These are phyloP conservation scores for Tulasnella sp. DNA, from an alignment of 768 basidiomycete genomes.

Conservation along the genomic window DNA sequence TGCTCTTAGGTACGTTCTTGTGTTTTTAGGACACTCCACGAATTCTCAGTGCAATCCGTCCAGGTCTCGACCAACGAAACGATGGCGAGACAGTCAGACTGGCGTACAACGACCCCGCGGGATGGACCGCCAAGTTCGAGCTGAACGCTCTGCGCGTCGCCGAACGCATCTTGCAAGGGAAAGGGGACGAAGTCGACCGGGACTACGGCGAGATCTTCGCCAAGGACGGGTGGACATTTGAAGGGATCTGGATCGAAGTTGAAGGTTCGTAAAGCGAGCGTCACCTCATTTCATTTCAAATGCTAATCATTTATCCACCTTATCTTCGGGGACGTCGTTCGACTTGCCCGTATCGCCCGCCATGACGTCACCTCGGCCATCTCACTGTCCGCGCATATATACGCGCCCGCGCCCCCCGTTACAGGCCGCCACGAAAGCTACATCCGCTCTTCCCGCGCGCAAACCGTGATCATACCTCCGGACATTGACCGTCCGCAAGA, in stretches of 20 bases:
- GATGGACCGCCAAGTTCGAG: slow-evolving; percentile 63
- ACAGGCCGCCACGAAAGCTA: slow-evolving; percentile 67
- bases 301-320: neutral
- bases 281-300: neutral
- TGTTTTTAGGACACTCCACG: slow-evolving; percentile 33
- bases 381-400: neutral
- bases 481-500: slow-evolving; percentile 16
- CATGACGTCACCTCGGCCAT: neutral
- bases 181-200: slow-evolving; percentile 37
- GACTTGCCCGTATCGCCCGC: neutral
- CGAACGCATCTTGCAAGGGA: slow-evolving; percentile 39
- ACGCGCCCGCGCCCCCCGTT: slow-evolving; percentile 28
- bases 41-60: neutral
- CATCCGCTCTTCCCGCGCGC: slow-evolving; percentile 53
- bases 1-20: slow-evolving; percentile 43
- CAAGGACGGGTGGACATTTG: slow-evolving; percentile 64
- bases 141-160: slow-evolving; percentile 74
- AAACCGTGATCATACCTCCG: slow-evolving; percentile 42
- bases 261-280: slow-evolving; percentile 19
- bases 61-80: slow-evolving; percentile 73
- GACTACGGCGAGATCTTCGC: slow-evolving; percentile 32
- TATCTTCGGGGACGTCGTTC: neutral
- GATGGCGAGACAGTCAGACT: slow-evolving; percentile 55
- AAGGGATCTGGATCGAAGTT: slow-evolving; percentile 45
- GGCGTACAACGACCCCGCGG: slow-evolving; percentile 78